phyloP scores from a whole-genome alignment of 116 monocot genomes.

The Thalassia testudinum region DNA sequence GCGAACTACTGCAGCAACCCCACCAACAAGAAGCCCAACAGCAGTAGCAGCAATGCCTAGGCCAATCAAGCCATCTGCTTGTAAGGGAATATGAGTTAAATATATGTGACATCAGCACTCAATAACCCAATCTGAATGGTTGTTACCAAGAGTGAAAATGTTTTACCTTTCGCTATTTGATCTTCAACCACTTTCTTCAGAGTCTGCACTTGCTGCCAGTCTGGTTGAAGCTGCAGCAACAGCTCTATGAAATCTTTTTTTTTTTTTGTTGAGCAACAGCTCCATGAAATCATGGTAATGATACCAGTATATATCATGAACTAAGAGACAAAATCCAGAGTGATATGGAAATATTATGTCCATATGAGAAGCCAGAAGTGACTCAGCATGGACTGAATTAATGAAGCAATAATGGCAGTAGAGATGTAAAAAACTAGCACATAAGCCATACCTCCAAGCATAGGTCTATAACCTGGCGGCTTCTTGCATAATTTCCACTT shows the following conservation, averaged over 20 bases:
- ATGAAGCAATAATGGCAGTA: too few species aligned
- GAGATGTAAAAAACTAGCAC: too few species aligned
- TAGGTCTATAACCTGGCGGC: conserved; percentile 61
- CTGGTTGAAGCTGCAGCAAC: conserved; percentile 43
- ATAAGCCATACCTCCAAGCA: conserved; percentile 61
- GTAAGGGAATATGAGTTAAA: neutral
- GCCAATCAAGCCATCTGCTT: conserved; percentile 55
- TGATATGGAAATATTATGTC: too few species aligned
- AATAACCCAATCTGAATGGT: neutral
- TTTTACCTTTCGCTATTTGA: conserved; percentile 55
- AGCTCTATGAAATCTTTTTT: too few species aligned
- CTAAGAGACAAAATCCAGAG: too few species aligned
- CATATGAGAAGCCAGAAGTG: too few species aligned
- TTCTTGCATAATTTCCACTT: conserved; percentile 82
- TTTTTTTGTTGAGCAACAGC: too few species aligned
- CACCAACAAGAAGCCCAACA: conserved; percentile 54
- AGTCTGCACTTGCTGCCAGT: conserved; percentile 71
- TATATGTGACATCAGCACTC: neutral
- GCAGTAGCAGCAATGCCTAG: conserved; percentile 63
- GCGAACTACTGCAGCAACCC: conserved; percentile 31
- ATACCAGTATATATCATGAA: too few species aligned
- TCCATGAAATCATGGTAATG: neutral
- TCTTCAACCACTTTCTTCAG: conserved; percentile 68
- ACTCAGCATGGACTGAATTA: too few species aligned
- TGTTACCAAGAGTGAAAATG: too few species aligned